Percentiles rank a stretch among this genome's conserved stretches.
phyloP scores from a whole-genome alignment of 2,329 filamentous ascomycete species.

The Knufia petricola region DNA sequence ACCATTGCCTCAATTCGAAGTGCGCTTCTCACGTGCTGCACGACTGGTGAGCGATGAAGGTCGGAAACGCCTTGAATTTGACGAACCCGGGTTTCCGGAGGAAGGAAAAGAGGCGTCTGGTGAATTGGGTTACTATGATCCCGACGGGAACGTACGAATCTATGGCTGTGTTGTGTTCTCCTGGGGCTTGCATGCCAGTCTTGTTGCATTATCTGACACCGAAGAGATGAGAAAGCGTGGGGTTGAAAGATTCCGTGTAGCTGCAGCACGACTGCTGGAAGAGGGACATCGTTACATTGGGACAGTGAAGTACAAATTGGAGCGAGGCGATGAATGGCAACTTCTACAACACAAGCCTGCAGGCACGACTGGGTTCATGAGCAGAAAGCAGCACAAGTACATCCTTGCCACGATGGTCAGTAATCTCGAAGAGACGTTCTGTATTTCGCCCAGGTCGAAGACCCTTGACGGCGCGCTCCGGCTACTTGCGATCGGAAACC shows the following conservation, averaged over 20 bases:
- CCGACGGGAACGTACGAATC: slow-evolving; percentile 26
- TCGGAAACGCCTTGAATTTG: slow-evolving; percentile 31
- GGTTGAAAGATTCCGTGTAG: slow-evolving; percentile 70
- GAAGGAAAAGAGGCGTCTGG: slow-evolving; percentile 6
- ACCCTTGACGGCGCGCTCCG: slow-evolving; percentile 63
- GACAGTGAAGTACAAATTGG: slow-evolving; percentile 29
- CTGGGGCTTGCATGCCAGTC: slow-evolving; percentile 79
- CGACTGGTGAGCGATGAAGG: slow-evolving; percentile 36
- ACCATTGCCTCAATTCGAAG: slow-evolving; percentile 54
- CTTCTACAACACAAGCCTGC: slow-evolving; percentile 16
- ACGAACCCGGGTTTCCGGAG: slow-evolving; percentile 7
- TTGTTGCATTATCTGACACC: slow-evolving; percentile 88
- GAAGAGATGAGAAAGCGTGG: slow-evolving; percentile 69
- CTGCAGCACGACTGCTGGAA: slow-evolving; percentile 55
- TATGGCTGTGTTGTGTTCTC: slow-evolving; percentile 77
- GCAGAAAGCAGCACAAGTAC: slow-evolving; percentile 55
- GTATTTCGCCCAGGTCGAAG: slow-evolving; percentile 63
- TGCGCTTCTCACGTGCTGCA: slow-evolving; percentile 47
- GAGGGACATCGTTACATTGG: slow-evolving; percentile 40
- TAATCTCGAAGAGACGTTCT: slow-evolving; percentile 70
- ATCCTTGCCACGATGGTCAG: slow-evolving; percentile 67
- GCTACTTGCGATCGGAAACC: slow-evolving; percentile 64
- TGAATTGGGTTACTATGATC: slow-evolving; percentile 18
- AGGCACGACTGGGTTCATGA: slow-evolving; percentile 13
- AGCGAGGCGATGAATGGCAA: slow-evolving; percentile 13